Conservation (phyloP, 331 rosid genomes). For the Acacia pycnantha region DNA sequence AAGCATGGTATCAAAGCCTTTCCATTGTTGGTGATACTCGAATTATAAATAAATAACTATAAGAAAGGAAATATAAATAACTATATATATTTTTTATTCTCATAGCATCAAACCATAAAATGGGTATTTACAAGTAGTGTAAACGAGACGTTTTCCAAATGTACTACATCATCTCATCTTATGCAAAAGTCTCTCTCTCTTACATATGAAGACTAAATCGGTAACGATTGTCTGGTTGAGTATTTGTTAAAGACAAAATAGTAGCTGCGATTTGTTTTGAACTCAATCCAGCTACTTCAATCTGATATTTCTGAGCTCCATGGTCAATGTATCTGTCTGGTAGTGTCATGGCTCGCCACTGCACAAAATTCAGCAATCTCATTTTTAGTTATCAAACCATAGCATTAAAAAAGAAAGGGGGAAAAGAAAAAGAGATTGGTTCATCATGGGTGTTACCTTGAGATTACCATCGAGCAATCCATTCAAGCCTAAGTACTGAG, state of each 20-base stretch:
- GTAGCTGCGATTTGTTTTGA: conserved; percentile 58
- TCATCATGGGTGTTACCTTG: conserved; percentile 34
- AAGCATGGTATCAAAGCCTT: no score
- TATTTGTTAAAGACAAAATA: conserved; percentile 43
- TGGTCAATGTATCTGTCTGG: conserved; percentile 77
- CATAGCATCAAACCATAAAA: neutral
- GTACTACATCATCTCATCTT: neutral
- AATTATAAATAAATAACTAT: no score
- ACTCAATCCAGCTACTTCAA: conserved; percentile 56
- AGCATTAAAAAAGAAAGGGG: neutral
- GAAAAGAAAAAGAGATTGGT: neutral
- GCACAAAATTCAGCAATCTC: conserved; percentile 4
- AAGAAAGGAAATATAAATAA: neutral
- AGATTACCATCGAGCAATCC: conserved; percentile 66
- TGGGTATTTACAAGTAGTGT: neutral
- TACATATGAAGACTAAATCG: conserved; percentile 26
- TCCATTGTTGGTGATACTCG: no score
- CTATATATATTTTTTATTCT: neutral
- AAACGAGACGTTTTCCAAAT: neutral
- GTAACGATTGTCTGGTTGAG: conserved; percentile 26
- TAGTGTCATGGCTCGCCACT: conserved; percentile 67
- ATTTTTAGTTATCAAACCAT: neutral
- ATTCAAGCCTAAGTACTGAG: conserved; percentile 52
- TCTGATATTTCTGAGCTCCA: conserved; percentile 57
- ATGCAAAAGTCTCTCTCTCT: neutral